A percentile compares a stretch with the other conserved stretches of the same genome.
Conservation (phyloP, 352 stramenopile genomes). For the Phytophthora fragariaefolia region DNA sequence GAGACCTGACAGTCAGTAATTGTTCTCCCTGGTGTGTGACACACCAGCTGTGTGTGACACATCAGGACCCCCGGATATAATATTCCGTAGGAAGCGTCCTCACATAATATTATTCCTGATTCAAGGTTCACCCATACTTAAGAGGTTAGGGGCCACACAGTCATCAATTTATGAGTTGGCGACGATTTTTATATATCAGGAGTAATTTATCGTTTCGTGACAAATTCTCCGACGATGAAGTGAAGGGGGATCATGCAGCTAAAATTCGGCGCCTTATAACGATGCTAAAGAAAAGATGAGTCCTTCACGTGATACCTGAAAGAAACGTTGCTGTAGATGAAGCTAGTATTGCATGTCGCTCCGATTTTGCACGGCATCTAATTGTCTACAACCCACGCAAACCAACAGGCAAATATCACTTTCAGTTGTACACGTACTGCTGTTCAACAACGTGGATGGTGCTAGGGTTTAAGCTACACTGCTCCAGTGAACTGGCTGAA, state of each 20-base stretch:
- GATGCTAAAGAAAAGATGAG: slow-evolving; percentile 29
- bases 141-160: too few relatives aligned
- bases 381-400: slow-evolving; percentile 39
- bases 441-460: slow-evolving; percentile 38
- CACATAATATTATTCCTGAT: too few relatives aligned
- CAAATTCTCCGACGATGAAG: neutral
- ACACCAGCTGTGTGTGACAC: too few relatives aligned
- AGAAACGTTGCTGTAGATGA: slow-evolving; percentile 38
- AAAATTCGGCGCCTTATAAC: slow-evolving; percentile 18
- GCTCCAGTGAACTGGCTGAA: slow-evolving; percentile 24
- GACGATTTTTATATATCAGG: too few relatives aligned
- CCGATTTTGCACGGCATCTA: slow-evolving; percentile 29
- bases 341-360: slow-evolving; percentile 33
- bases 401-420: slow-evolving; percentile 40
- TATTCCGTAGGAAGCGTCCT: too few relatives aligned
- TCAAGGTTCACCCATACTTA: too few relatives aligned
- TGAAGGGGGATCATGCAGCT: slow-evolving; percentile 2
- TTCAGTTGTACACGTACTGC: slow-evolving; percentile 38
- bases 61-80: too few relatives aligned
- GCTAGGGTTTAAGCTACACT: slow-evolving; percentile 35
- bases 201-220: neutral
- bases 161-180: too few relatives aligned
- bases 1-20: too few relatives aligned
- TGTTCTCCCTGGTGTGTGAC: too few relatives aligned
- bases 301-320: slow-evolving; percentile 21